Percentiles rank a stretch among this genome's conserved stretches.
phyloP scores from a whole-genome alignment of 148 eudicot species.

The Pouteria glomerata region DNA sequence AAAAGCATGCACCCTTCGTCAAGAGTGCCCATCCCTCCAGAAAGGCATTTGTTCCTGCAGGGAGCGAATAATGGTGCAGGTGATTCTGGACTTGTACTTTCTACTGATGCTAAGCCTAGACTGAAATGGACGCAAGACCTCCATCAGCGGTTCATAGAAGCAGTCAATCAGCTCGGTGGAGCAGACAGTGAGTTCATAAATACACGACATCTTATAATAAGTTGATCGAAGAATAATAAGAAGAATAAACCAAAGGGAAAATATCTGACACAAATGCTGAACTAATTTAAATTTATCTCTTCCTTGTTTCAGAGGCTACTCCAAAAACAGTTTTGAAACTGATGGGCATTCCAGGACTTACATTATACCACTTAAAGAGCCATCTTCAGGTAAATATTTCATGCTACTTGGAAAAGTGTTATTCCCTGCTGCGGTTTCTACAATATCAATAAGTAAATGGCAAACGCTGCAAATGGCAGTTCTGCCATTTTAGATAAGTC shows the following conservation, averaged over 20 bases:
- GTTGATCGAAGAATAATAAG: background rate
- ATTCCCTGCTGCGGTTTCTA: too few species aligned
- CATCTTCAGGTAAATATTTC: slow-evolving; percentile 76
- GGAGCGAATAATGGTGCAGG: slow-evolving; percentile 55
- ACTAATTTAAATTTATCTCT: slow-evolving; percentile 14
- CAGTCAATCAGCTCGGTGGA: slow-evolving; percentile 93
- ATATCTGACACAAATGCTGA: background rate
- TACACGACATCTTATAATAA: background rate
- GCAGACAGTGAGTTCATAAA: slow-evolving; percentile 67
- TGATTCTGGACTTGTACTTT: slow-evolving; percentile 80
- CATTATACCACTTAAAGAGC: slow-evolving; percentile 90
- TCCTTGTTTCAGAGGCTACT: slow-evolving; percentile 69
- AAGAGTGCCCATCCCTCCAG: slow-evolving; percentile 51
- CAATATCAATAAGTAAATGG: background rate
- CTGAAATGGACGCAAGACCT: slow-evolving; percentile 92
- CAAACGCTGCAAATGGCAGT: background rate
- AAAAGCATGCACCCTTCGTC: slow-evolving; percentile 49
- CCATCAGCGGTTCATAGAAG: slow-evolving; percentile 80
- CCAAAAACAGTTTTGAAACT: slow-evolving; percentile 89
- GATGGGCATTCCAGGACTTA: slow-evolving; percentile 91
- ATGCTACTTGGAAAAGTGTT: background rate
- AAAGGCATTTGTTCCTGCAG: slow-evolving; percentile 71
- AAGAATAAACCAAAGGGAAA: background rate
- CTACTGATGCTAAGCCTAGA: slow-evolving; percentile 92
- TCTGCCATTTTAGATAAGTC: background rate